Base-by-base conservation (phyloP, 371 early-diverging fungal species). In the Circinella umbellata region DNA sequence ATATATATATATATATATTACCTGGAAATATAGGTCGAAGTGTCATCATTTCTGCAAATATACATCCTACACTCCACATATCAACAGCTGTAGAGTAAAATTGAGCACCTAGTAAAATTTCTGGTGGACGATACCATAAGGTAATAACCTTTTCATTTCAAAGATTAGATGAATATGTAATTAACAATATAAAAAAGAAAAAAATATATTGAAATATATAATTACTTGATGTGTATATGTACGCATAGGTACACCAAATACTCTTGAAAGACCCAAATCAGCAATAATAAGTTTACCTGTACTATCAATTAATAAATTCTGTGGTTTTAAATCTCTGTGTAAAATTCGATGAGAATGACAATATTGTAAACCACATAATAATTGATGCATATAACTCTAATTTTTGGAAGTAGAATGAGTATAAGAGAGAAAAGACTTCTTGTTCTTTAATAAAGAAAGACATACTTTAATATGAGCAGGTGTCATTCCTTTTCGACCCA, bases 121-220 rank as follows among this genome's bases (percentile, higher is more conserved):
- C 93, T 38, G 93, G 93, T 15, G 93, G 93, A 27, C 95, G 90
- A 61, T 91, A 92, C 98, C 98, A 97, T 34, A 97, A 84, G 11
- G 99, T 99, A 27, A 99, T 97, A 7, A 99, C 96, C 87, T 89
- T 27, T 1, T 15, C n/a, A n/a, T n/a, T n/a, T n/a, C n/a, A n/a
- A n/a, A n/a, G 3, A 42, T 42, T 42, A 9, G 42, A 42, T 42
- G 1, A 1, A 1, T 42, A 9, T 42, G 42, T 42, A 42, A 6
- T 42, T 27, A 27, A 27, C 2, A 27, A 27, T 27, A 27, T 1
- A 1, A 42, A 42, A 42, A 1, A 42, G 0, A 42, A 6, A 11
- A 1, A 42, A 6, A 11, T 9, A 42, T 2, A 42, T 9, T 39
- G 39, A 11, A 42, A 42, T 6, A 42, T 42, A 9, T 42, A 11